These are phyloP conservation scores for Sphagnum tenellum DNA, from an alignment of 225 moss, liverwort and hornwort species.

Conservation along the genomic window DNA sequence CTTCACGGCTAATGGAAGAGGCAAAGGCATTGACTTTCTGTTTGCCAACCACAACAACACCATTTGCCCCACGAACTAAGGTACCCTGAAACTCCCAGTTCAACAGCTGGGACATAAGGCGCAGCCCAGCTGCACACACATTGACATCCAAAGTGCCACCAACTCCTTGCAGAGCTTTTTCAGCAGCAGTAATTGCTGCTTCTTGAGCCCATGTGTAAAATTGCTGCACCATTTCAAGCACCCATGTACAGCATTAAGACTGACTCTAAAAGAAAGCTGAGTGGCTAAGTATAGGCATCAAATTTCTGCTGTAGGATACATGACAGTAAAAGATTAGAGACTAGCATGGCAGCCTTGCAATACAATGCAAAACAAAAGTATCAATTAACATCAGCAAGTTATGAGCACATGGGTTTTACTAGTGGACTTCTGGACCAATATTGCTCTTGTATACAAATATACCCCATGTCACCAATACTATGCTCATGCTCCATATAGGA, in stretches of 20 bases:
- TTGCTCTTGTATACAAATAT: no score
- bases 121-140: conserved; percentile 86
- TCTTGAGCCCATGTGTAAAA: conserved; percentile 97
- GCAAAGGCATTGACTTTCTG: conserved; percentile 85
- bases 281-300: no score
- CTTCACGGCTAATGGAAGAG: conserved; percentile 75
- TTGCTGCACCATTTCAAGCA: conserved; percentile 38
- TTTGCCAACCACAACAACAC: conserved; percentile 72
- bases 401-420: no score
- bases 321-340: no score
- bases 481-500: no score
- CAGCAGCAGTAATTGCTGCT: conserved; percentile 84
- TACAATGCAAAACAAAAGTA: no score
- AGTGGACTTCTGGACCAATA: no score
- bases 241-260: not conserved
- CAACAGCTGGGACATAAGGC: conserved; percentile 89
- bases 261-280: no score
- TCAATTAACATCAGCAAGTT: no score
- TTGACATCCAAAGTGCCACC: conserved; percentile 72
- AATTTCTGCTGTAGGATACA: no score
- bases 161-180: conserved; percentile 73
- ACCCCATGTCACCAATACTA: no score
- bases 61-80: conserved; percentile 75
- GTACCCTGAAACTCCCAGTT: conserved; percentile 99
- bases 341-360: no score